Evolutionary conservation across 768 basidiomycete species (phyloP).

Genomic region (Agaricus blazei): DNA sequence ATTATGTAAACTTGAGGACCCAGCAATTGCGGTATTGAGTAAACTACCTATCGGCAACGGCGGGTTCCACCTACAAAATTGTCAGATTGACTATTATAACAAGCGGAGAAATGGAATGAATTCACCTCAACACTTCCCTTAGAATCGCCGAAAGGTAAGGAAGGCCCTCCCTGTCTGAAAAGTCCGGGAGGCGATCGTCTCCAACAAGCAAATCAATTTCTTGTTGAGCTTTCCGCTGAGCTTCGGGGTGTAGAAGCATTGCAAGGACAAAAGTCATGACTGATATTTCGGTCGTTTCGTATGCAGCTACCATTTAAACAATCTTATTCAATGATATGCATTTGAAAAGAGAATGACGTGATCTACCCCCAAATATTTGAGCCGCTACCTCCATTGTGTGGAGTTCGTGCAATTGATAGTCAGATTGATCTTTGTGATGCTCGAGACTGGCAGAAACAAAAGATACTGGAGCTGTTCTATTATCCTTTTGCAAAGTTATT

Average conservation of each 20-base stretch:
- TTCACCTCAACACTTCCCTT: slow-evolving; percentile 16
- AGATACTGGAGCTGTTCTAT: not conserved
- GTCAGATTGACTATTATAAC: not conserved
- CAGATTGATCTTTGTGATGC: not conserved
- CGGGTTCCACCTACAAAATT: not conserved
- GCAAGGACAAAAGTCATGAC: slow-evolving; percentile 1
- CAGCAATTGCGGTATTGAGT: not conserved
- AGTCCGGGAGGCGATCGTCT: slow-evolving; percentile 17
- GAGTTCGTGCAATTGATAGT: not conserved
- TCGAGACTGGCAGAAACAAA: not conserved
- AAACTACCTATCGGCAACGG: not conserved
- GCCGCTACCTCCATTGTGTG: not conserved
- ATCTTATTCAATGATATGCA: not conserved
- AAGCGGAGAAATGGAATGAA: not conserved
- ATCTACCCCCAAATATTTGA: not conserved
- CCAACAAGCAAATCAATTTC: slow-evolving; percentile 22
- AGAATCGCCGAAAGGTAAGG: slow-evolving; percentile 17
- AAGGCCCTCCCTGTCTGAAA: slow-evolving; percentile 15
- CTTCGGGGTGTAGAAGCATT: slow-evolving; percentile 10
- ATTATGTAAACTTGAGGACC: not conserved
- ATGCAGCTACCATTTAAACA: not conserved
- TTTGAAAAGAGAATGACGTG: not conserved
- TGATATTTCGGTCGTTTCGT: not conserved
- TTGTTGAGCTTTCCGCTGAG: slow-evolving; percentile 14
- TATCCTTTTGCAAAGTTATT: not conserved